Base-by-base conservation (phyloP, 805 yeast species). In the Saccharomycopsis sp. region DNA sequence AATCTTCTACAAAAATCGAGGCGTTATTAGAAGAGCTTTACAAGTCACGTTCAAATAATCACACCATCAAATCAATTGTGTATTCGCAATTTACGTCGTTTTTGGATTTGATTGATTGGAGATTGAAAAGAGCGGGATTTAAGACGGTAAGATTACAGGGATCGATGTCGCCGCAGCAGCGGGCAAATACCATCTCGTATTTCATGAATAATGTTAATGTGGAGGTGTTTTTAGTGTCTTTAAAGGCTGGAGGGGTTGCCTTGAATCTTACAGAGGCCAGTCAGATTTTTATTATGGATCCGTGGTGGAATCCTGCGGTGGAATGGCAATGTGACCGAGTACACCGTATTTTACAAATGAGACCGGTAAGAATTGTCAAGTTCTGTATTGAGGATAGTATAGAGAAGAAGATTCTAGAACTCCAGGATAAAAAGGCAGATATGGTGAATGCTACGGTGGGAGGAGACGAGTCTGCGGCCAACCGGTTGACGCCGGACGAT, bases 271-370 rank as follows among this genome's bases (percentile, higher is more conserved):
- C 97, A 68, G 99, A 96, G 67, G 98, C 99, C 0, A 91, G 96
- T 1, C 98, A 93, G 67, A 98, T 94, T 53, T 94, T 94, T 65
- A 78, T 94, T 52, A 77, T 94, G 77, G 99, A 94, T 67, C 98
- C 98, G 41, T 94, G 99, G 99, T 94, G 99, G 98, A 96, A 94
- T 69, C 98, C 98, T 1, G 87, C 96, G 64, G 94, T 93, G 5
- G 99, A 94, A 70, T 94, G 97, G 91, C 99, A 94, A 71, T 86
- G 96, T 55, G 99, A 94, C 72, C 84, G 99, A 74, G 97, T 94
- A 22, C 98, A 94, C 72, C 83, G 99, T 73, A 94, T 94, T 63
- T 97, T 98, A 3, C 99, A 94, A 70, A 88, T 81, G 66, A 75
- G 99, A 64, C 99, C 99, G 0, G 97, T 94, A 8, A 81, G 89